Conservation (phyloP, 495 filamentous ascomycete species). For the Clohesyomyces aquaticus region DNA sequence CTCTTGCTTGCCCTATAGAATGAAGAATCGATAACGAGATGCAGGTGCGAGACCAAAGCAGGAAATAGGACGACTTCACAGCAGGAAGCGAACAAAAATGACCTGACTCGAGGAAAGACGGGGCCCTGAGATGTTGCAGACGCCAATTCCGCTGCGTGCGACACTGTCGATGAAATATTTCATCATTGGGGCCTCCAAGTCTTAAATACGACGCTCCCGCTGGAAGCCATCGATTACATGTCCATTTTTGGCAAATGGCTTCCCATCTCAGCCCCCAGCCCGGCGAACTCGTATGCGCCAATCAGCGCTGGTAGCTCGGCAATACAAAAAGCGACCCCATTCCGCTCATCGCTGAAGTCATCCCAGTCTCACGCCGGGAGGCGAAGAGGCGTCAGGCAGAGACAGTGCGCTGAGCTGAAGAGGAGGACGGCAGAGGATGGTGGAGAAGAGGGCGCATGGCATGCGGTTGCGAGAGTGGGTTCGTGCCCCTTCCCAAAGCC, state of each 20-base stretch:
- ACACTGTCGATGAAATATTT: neutral
- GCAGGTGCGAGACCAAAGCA: neutral
- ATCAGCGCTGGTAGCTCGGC: neutral
- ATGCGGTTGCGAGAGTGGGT: neutral
- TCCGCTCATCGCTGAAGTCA: neutral
- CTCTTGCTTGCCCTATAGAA: neutral
- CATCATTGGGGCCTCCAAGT: neutral
- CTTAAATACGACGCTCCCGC: slow-evolving; percentile 15
- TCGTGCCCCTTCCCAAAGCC: slow-evolving; percentile 8
- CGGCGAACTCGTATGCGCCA: slow-evolving; percentile 3
- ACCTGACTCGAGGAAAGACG: neutral
- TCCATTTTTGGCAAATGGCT: slow-evolving; percentile 29
- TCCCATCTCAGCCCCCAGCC: slow-evolving; percentile 24
- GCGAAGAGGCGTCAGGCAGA: neutral
- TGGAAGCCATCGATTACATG: neutral
- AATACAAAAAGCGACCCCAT: neutral
- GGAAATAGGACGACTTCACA: neutral
- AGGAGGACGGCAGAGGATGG: neutral
- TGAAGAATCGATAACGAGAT: neutral
- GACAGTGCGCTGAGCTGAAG: neutral
- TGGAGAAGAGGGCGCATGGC: neutral
- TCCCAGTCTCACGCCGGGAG: neutral
- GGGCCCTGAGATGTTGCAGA: neutral
- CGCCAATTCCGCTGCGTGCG: neutral
- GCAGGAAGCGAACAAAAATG: neutral